phyloP scores from a whole-genome alignment of 225 moss, liverwort and hornwort species.

The Anthoceros angustus region DNA sequence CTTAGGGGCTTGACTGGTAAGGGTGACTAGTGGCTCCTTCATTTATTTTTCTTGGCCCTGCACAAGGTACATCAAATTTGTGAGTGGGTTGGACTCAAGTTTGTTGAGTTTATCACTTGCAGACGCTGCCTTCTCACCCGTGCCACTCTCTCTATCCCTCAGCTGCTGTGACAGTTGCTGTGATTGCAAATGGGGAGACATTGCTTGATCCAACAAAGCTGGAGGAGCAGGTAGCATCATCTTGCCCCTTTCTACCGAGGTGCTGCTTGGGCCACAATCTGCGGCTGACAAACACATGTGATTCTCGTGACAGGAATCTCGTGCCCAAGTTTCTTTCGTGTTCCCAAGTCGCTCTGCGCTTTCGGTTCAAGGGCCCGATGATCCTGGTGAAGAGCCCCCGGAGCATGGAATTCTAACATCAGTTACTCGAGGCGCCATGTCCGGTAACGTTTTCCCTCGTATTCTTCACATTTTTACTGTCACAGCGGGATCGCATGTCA shows the following conservation, averaged over 20 bases:
- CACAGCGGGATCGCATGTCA: not conserved
- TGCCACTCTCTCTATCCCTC: not conserved
- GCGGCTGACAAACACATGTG: too few relatives aligned
- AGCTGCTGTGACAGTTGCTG: conserved; percentile 75
- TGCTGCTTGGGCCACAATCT: not conserved
- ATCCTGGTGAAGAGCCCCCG: conserved; percentile 52
- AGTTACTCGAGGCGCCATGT: conserved; percentile 80
- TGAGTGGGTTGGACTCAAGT: not conserved
- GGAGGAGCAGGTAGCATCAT: conserved; percentile 56
- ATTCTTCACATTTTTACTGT: not conserved
- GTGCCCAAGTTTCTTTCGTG: conserved; percentile 61
- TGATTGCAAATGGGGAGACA: conserved; percentile 49
- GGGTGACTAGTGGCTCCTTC: not conserved
- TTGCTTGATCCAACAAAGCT: conserved; percentile 69
- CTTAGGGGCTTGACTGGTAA: conserved; percentile 71
- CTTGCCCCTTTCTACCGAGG: not conserved
- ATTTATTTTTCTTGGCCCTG: not conserved
- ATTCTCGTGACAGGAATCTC: conserved; percentile 33
- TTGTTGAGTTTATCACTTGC: not conserved
- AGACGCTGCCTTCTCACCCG: too few relatives aligned
- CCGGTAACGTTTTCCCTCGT: conserved; percentile 25
- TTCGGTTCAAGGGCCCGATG: conserved; percentile 40
- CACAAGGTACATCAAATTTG: conserved; percentile 7
- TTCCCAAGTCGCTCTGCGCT: conserved; percentile 71
- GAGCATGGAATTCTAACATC: conserved; percentile 63